Conservation (phyloP, 2,329 filamentous ascomycete genomes). For the Thelonectria rubi region DNA sequence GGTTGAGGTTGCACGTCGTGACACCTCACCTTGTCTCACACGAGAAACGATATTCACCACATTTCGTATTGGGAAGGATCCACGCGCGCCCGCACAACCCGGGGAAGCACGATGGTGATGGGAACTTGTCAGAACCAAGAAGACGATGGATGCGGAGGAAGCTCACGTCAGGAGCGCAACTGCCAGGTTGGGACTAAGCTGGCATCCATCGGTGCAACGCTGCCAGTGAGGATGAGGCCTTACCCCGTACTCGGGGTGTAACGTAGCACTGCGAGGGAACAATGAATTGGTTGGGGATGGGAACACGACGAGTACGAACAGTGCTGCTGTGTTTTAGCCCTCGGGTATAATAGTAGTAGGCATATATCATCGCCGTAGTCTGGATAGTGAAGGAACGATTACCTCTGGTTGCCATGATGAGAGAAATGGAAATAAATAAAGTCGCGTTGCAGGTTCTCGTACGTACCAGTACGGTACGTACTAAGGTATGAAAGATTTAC, state of each 20-base stretch:
- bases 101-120: background rate
- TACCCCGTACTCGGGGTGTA: background rate
- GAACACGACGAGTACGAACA: background rate
- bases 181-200: conserved; percentile 1
- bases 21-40: background rate
- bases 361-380: no score
- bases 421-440: no score
- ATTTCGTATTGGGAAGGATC: background rate
- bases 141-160: background rate
- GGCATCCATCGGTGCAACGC: conserved; percentile 12
- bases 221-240: background rate
- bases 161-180: background rate
- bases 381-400: no score
- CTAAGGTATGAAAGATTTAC: no score
- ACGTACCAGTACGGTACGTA: no score
- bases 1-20: background rate
- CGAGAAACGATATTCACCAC: background rate
- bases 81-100: background rate
- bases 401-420: no score
- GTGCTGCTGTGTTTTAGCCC: no score
- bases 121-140: background rate
- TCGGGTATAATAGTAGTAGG: no score
- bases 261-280: background rate
- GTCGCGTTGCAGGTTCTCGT: no score
- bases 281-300: background rate